Percentiles rank a stretch among this genome's conserved stretches.
phyloP scores from a whole-genome alignment of 495 filamentous ascomycete species.

The Xylaria palmicola region DNA sequence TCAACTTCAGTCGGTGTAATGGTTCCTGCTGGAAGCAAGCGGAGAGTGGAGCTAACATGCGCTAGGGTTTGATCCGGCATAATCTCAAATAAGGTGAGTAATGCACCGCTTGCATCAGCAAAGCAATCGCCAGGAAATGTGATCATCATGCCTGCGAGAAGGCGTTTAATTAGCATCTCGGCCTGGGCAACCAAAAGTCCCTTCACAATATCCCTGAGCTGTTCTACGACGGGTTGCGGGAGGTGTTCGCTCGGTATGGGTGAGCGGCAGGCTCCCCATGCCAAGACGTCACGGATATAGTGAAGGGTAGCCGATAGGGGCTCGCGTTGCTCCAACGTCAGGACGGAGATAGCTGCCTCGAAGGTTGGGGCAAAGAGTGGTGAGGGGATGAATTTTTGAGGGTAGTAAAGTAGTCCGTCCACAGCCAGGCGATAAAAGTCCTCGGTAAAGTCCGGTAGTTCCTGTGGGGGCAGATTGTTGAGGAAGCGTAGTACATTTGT shows the following conservation, averaged over 20 bases:
- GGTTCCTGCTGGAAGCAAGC: slow-evolving; percentile 77
- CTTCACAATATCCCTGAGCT: slow-evolving; percentile 70
- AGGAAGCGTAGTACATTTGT: slow-evolving; percentile 82
- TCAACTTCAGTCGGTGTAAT: slow-evolving; percentile 63
- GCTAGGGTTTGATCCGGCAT: slow-evolving; percentile 70
- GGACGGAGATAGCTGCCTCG: slow-evolving; percentile 77
- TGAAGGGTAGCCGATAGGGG: slow-evolving; percentile 88
- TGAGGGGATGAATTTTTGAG: slow-evolving; percentile 75
- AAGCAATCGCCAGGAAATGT: slow-evolving; percentile 94
- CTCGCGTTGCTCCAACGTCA: slow-evolving; percentile 85
- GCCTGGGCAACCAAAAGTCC: slow-evolving; percentile 69
- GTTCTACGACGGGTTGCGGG: slow-evolving; percentile 47
- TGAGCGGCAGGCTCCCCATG: slow-evolving; percentile 71
- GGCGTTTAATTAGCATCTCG: slow-evolving; percentile 75
- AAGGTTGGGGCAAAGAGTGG: slow-evolving; percentile 77
- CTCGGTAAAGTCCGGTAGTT: slow-evolving; percentile 96
- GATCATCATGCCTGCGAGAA: slow-evolving; percentile 98
- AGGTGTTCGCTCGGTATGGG: slow-evolving; percentile 69
- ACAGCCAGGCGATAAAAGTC: slow-evolving; percentile 94
- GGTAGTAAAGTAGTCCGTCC: slow-evolving; percentile 90
- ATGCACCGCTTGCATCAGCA: slow-evolving; percentile 86
- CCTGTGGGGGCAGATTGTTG: slow-evolving; percentile 80
- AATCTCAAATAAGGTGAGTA: slow-evolving; percentile 84
- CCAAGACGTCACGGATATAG: slow-evolving; percentile 89
- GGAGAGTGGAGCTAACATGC: slow-evolving; percentile 81